phyloP scores from a whole-genome alignment of 768 basidiomycete species.

The Trametopsis cervina region DNA sequence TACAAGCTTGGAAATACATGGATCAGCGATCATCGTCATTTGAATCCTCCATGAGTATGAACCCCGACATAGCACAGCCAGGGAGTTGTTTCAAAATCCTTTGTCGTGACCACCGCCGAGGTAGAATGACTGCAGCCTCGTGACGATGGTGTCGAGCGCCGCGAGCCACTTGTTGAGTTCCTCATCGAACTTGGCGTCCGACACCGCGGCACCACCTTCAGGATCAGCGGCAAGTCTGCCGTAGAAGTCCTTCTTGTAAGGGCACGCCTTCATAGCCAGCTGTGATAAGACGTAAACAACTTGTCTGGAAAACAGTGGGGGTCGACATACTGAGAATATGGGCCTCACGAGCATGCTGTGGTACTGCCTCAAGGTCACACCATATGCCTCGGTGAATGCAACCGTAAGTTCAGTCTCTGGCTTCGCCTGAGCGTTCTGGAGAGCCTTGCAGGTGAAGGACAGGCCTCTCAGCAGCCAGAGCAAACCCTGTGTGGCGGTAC shows the following conservation, averaged over 20 bases:
- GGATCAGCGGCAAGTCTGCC: conserved; percentile 41
- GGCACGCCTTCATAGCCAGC: conserved; percentile 65
- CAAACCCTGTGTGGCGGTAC: conserved; percentile 82
- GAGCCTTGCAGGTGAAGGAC: conserved; percentile 79
- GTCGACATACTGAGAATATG: conserved; percentile 43
- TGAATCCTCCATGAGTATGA: no score
- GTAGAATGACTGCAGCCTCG: conserved; percentile 41
- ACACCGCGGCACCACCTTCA: conserved; percentile 27
- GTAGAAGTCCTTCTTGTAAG: conserved; percentile 53
- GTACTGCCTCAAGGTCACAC: conserved; percentile 71
- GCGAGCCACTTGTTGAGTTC: conserved; percentile 47
- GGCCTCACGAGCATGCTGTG: conserved; percentile 70
- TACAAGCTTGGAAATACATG: no score
- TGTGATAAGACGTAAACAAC: conserved; percentile 16
- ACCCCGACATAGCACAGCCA: no score
- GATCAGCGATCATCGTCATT: no score
- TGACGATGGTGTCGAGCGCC: conserved; percentile 44
- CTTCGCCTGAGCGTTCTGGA: conserved; percentile 66
- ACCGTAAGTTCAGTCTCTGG: conserved; percentile 51
- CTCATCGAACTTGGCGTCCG: conserved; percentile 37
- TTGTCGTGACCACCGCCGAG: conserved; percentile 33
- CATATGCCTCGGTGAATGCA: conserved; percentile 81
- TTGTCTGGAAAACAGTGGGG: not conserved
- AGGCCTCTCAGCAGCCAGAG: conserved; percentile 93
- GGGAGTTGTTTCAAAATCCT: conserved; percentile 33